These are phyloP conservation scores for Hypocrella siamensis DNA, from an alignment of 2,329 filamentous ascomycete species.

Conservation along the genomic window DNA sequence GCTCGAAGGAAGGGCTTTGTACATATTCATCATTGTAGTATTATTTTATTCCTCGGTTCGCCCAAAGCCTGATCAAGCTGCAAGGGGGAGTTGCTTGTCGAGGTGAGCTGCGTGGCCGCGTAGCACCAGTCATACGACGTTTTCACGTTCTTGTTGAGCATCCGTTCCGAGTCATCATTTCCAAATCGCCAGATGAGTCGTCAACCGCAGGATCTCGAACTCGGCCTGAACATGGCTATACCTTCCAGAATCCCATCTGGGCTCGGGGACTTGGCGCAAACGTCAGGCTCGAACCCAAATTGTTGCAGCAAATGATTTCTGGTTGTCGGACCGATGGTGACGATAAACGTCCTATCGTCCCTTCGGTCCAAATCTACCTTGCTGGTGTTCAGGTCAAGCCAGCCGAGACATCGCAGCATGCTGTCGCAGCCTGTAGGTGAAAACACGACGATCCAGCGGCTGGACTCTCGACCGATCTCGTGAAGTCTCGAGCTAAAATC, in stretches of 20 bases:
- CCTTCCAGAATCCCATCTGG: conserved; percentile 62
- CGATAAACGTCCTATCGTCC: conserved; percentile 44
- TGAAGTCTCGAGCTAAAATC: conserved; percentile 43
- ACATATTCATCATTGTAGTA: too few relatives aligned
- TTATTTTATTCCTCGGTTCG: too few relatives aligned
- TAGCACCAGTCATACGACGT: too few relatives aligned
- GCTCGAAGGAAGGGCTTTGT: too few relatives aligned
- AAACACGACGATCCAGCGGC: conserved; percentile 63
- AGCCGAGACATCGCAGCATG: conserved; percentile 37
- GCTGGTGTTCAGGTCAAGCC: conserved; percentile 30
- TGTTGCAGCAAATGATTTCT: conserved; percentile 51
- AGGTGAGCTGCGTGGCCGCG: too few relatives aligned
- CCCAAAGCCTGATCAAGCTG: too few relatives aligned
- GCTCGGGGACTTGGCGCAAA: conserved; percentile 69
- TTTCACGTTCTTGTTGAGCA: too few relatives aligned
- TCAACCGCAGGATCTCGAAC: too few relatives aligned
- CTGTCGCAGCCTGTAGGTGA: conserved; percentile 49
- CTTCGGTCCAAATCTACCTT: conserved; percentile 15
- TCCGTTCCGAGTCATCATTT: too few relatives aligned
- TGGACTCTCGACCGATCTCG: conserved; percentile 20
- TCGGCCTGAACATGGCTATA: conserved; percentile 26
- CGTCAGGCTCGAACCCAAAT: conserved; percentile 56
- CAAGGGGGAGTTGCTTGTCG: too few relatives aligned
- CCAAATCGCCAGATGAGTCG: too few relatives aligned
- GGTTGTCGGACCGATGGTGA: conserved; percentile 90